These are phyloP conservation scores for Mycena amicta DNA, from an alignment of 768 basidiomycete species.

Conservation along the genomic window DNA sequence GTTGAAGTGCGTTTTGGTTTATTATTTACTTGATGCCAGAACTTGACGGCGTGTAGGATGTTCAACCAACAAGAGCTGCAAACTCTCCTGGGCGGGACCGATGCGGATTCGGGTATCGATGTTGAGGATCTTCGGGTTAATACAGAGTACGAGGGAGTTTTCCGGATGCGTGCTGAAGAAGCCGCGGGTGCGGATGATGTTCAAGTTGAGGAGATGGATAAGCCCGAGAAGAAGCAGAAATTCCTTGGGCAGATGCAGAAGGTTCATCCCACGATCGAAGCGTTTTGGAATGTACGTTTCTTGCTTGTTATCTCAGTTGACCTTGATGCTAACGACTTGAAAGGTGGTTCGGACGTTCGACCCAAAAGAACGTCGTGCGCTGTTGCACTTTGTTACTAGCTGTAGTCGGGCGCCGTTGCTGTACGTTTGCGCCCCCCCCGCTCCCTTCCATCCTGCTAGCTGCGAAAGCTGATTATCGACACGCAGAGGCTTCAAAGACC, in stretches of 20 bases:
- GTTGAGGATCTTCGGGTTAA: slow-evolving; percentile 75
- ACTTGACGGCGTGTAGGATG: slow-evolving; percentile 58
- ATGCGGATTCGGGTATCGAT: slow-evolving; percentile 81
- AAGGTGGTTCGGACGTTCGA: slow-evolving; percentile 78
- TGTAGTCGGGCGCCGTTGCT: slow-evolving; percentile 87
- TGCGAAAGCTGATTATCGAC: not conserved
- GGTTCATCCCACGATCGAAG: slow-evolving; percentile 52
- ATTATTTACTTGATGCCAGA: not conserved
- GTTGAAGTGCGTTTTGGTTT: slow-evolving; percentile 54
- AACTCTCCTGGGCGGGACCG: slow-evolving; percentile 85
- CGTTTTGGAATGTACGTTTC: slow-evolving; percentile 78
- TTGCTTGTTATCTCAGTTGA: not conserved
- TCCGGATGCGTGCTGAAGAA: no score
- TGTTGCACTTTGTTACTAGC: slow-evolving; percentile 92
- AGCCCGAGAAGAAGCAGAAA: not conserved
- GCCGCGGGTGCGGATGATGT: not conserved
- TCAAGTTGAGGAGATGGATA: not conserved
- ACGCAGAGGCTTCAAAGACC: slow-evolving; percentile 78
- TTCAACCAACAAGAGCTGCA: slow-evolving; percentile 96
- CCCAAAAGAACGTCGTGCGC: slow-evolving; percentile 72
- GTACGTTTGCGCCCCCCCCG: slow-evolving; percentile 42
- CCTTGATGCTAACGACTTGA: not conserved
- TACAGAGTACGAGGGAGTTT: slow-evolving; percentile 81
- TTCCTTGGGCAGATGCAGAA: slow-evolving; percentile 46
- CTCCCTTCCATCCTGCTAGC: not conserved